Evolutionary conservation across 2,329 filamentous ascomycete genomes (phyloP), one percentile per base, ranked within the genome.

Genomic region (Thermochaetoides dissita): DNA sequence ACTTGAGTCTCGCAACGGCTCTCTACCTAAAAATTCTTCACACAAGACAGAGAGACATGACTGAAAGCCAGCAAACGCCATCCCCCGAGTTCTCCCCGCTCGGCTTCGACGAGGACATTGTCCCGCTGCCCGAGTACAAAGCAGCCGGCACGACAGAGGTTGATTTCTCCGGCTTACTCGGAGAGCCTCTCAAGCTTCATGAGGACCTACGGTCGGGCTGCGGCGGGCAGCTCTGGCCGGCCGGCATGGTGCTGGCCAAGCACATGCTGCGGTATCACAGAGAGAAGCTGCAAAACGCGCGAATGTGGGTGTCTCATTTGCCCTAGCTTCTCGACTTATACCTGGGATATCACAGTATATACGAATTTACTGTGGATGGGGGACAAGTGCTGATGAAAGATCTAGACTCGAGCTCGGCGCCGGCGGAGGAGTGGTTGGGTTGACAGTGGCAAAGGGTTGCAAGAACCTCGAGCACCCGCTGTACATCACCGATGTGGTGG

Each of bases 221-320:
- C 60, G 91, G 91, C 38, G 91, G 91, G 2, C 84, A 93, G 62
- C 72, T 93, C 8, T 96, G 91, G 91, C 89, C 88, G 3, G 89
- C 89, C 1, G 91, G 91, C 8, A 83, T 94, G 77, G 75, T 91
- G 10, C 68, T 98, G 41, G 75, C 83, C 12, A 85, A 81, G 61
- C 93, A 96, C 58, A 74, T 96, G 71, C 69, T 96, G 45, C 74
- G 80, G 40, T 79, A 79, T 56, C 82, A 84, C 53, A 67, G 66
- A 48, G 63, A 72, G n/a, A 65, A 74, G 50, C 60, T 94, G 49
- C 62, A 61, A 44, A 66, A 73, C 44, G 79, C 83, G 49, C 74
- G 76, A 61, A 86, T 94, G 84, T 93, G 60, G 60, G 79, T 73
- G 54, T 38, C 37, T 34, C 11, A 28, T 12, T 33, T 34, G 34